Evolutionary conservation across 2,329 filamentous ascomycete genomes (phyloP).

Genomic region (Aureobasidium lini): DNA sequence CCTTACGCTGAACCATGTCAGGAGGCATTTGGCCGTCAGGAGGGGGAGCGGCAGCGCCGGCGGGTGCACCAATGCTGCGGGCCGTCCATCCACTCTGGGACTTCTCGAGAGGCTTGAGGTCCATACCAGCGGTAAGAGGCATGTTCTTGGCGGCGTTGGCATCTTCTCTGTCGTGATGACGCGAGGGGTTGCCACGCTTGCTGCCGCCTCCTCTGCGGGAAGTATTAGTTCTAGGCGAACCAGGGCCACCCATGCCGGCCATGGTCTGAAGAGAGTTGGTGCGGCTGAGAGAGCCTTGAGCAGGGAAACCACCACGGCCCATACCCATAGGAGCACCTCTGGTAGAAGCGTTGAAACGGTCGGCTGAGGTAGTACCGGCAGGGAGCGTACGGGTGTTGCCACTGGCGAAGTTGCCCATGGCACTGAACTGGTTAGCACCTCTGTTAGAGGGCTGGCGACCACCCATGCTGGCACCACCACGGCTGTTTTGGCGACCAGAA

Average conservation of each 20-base stretch:
- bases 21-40: slow-evolving; percentile 64
- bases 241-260: slow-evolving; percentile 51
- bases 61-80: slow-evolving; percentile 51
- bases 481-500: slow-evolving; percentile 50
- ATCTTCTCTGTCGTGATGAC: slow-evolving; percentile 46
- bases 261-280: slow-evolving; percentile 52
- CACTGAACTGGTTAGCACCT: slow-evolving; percentile 17
- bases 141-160: slow-evolving; percentile 72
- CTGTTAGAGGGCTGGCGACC: slow-evolving; percentile 30
- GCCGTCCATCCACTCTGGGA: slow-evolving; percentile 86
- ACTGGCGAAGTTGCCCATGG: slow-evolving; percentile 12
- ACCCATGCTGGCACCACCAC: slow-evolving; percentile 42
- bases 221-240: slow-evolving; percentile 55
- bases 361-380: slow-evolving; percentile 66
- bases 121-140: slow-evolving; percentile 78
- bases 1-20: slow-evolving; percentile 94
- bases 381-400: slow-evolving; percentile 50
- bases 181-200: slow-evolving; percentile 48
- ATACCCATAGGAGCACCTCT: slow-evolving; percentile 31
- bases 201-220: slow-evolving; percentile 52
- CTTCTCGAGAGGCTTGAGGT: slow-evolving; percentile 69
- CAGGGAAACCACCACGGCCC: slow-evolving; percentile 56
- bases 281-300: slow-evolving; percentile 57
- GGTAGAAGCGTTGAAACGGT: slow-evolving; percentile 52
- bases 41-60: slow-evolving; percentile 37